Evolutionary conservation across 768 basidiomycete species (phyloP).

Genomic region (Psilocybe sp.): DNA sequence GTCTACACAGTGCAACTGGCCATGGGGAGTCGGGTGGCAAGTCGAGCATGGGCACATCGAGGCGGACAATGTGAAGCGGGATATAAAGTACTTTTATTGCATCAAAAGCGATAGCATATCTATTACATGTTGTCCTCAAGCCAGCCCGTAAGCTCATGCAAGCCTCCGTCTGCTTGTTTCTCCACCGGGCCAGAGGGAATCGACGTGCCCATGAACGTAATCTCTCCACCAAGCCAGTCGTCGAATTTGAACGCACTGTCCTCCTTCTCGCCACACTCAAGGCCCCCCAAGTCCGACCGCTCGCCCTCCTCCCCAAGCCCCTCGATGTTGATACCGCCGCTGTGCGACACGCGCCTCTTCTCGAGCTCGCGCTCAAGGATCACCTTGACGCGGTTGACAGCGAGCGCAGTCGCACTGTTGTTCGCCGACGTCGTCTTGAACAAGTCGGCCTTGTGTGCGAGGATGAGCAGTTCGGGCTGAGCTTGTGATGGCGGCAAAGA

Average conservation of each 20-base stretch:
- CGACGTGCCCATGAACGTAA: constrained; percentile 63
- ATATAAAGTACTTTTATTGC: constrained; percentile 1
- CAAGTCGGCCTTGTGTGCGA: constrained; percentile 78
- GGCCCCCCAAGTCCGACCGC: constrained; percentile 63
- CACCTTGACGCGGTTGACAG: constrained; percentile 66
- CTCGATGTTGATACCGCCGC: constrained; percentile 67
- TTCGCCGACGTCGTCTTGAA: constrained; percentile 47
- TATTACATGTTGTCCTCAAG: constrained; percentile 41
- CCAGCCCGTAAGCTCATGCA: constrained; percentile 46
- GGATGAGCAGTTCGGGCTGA: constrained; percentile 58
- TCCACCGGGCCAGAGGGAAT: constrained; percentile 34
- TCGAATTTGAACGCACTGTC: constrained; percentile 66
- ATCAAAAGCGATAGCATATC: background rate
- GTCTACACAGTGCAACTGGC: too few species aligned
- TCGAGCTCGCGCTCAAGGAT: constrained; percentile 85
- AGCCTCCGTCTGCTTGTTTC: constrained; percentile 35
- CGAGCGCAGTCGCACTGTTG: constrained; percentile 40
- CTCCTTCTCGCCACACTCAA: constrained; percentile 61
- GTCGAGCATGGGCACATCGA: background rate
- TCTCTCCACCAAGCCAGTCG: constrained; percentile 85
- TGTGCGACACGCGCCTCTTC: constrained; percentile 65
- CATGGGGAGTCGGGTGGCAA: background rate
- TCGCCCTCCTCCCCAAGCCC: constrained; percentile 71
- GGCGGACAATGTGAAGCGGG: background rate
- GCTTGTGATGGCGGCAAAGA: constrained; percentile 70